phyloP scores from a whole-genome alignment of 2,329 filamentous ascomycete species.

The Colletotrichum tofieldiae region DNA sequence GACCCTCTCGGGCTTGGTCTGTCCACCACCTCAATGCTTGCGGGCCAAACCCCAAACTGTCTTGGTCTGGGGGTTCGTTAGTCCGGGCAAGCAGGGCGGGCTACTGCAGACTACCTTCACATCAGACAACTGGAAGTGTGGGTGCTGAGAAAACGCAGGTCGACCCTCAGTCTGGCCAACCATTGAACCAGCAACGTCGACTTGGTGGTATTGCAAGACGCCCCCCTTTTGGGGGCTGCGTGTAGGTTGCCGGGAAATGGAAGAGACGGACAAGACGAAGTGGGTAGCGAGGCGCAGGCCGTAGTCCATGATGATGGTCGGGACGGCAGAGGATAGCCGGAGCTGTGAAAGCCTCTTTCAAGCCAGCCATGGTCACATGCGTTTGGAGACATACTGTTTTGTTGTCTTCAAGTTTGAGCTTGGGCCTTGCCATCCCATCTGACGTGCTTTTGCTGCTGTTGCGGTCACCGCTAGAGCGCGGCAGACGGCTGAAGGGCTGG shows the following conservation, averaged over 20 bases:
- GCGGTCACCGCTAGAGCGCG: conserved; percentile 19
- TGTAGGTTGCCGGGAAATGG: conserved; percentile 9
- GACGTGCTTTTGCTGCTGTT: conserved; percentile 15
- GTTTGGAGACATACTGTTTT: neutral
- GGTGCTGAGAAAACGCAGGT: conserved; percentile 33
- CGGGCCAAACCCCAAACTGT: conserved; percentile 22
- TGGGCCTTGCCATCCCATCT: conserved; percentile 4
- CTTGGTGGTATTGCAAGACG: neutral
- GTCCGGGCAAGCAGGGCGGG: conserved; percentile 18
- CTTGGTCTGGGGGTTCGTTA: neutral
- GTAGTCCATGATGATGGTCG: neutral
- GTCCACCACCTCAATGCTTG: conserved; percentile 17
- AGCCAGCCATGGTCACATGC: conserved; percentile 26
- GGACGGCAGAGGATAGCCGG: conserved; percentile 27
- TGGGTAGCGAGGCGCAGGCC: conserved; percentile 14
- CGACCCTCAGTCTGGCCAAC: neutral
- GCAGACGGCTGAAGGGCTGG: neutral
- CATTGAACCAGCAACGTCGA: conserved; percentile 10
- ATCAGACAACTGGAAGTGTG: conserved; percentile 14
- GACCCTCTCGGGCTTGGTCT: conserved; percentile 27
- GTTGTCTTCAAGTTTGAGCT: neutral
- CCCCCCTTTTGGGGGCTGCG: neutral
- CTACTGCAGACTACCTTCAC: conserved; percentile 17
- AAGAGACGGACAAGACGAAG: conserved; percentile 11
- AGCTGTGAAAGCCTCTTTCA: neutral